A percentile compares a stretch with the other conserved stretches of the same genome.
phyloP scores from a whole-genome alignment of 2,329 filamentous ascomycete species.

The Claviceps digitariae region DNA sequence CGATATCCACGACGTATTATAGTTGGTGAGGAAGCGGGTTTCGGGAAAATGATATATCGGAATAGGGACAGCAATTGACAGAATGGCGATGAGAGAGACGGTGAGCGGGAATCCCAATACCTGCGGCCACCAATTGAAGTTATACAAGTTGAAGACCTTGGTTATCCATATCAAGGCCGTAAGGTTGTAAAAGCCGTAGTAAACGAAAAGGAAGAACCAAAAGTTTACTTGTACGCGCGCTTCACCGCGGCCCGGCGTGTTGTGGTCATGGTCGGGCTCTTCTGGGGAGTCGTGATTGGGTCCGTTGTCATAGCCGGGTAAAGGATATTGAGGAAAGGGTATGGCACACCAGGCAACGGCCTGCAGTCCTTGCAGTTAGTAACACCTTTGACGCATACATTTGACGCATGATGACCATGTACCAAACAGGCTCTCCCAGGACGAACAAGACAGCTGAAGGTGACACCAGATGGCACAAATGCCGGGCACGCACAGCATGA shows the following conservation, averaged over 20 bases:
- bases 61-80: conserved; percentile 47
- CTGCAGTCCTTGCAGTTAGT: conserved; percentile 17
- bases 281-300: conserved; percentile 11
- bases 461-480: no score
- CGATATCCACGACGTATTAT: conserved; percentile 56
- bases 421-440: no score
- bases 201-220: conserved; percentile 58
- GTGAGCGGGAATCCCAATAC: conserved; percentile 52
- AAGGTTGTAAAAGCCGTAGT: conserved; percentile 56
- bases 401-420: no score
- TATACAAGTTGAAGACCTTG: conserved; percentile 59
- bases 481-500: no score
- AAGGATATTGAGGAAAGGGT: conserved; percentile 49
- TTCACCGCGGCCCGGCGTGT: conserved; percentile 47
- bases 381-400: no score
- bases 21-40: conserved; percentile 38
- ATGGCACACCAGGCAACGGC: conserved; percentile 52
- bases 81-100: conserved; percentile 43
- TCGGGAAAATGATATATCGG: conserved; percentile 43
- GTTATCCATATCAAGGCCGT: conserved; percentile 58
- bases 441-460: no score
- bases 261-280: conserved; percentile 12
- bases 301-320: conserved; percentile 30
- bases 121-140: conserved; percentile 57
- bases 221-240: conserved; percentile 53